A percentile compares a stretch with the other conserved stretches of the same genome.
Conservation (phyloP, 176 grass and related monocot genomes). For the bread wheat (Triticum aestivum) region IWGSC_CS_RefSeq_v2.1 NC_057798.1:6270155-6270654, state of each 20-base stretch:
- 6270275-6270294: background rate
- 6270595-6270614: too few species aligned
- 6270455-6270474: too few species aligned
- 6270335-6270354: constrained; percentile 19
- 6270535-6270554: too few species aligned
- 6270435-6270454: too few species aligned
- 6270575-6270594: too few species aligned
- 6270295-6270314: constrained; percentile 20
- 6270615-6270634: too few species aligned
- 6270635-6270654: too few species aligned
- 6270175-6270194: constrained; percentile 24
- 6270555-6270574: too few species aligned
- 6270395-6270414: background rate
- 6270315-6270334: constrained; percentile 40
- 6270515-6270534: too few species aligned
- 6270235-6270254: background rate
- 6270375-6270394: constrained; percentile 30
- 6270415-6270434: too few species aligned
- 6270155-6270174: constrained; percentile 16
- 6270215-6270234: background rate
- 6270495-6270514: too few species aligned
- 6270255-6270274: background rate
- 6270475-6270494: too few species aligned
- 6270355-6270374: constrained; percentile 23
- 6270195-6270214: constrained; percentile 16